Evolutionary conservation across 1,284 basidiomycete species (phyloP), one percentile per base, ranked within the genome.

Genomic region (Tilletia setariae): DNA sequence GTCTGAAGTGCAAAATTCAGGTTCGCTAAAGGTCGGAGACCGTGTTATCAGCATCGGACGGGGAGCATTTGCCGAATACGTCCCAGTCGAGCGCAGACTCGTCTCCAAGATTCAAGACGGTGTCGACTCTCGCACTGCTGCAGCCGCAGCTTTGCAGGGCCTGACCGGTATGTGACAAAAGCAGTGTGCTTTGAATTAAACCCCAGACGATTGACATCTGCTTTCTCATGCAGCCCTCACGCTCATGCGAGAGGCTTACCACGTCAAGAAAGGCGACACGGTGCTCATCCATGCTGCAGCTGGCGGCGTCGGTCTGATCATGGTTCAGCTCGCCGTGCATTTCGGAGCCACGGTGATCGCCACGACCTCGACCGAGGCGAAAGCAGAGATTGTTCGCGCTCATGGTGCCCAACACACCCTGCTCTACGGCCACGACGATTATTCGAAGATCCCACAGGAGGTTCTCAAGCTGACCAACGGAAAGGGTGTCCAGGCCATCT

Each of bases 331-430:
- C 84, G 88, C 70, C 56, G 81, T 80, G 49, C 76, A 85, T 64
- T 75, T 85, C 47, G 94, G 95, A 16, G 94, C 91, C 1, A 89
- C 88, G 11, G 92, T 97, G 28, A 96, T 98, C 76, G 95, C 92
- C 1, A 97, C 94, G n/a, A 92, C 91, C 1, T 95, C 93, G 1
- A 91, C 90, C 0, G 82, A 84, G 25, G 91, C 89, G 77, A 98
- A 98, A 83, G 92, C 92, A 2, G 87, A 88, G 64, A 81, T 94
- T n/a, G 94, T 92, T 9, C 89, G 88, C 75, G 84, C 85, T 62
- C 86, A 91, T 74, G 95, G 95, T 16, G 93, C 93, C 0, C 88
- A 92, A 79, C 89, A 94, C 80, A 91, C 96, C 53, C 90, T 98
- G 70, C 82, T 93, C 64, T 93, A 95, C 82, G 87, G 87, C 53